Evolutionary conservation across 73 alveolate genomes (phyloP), one percentile per base, ranked within the genome.

Genomic region (Symbiodinium natans): DNA sequence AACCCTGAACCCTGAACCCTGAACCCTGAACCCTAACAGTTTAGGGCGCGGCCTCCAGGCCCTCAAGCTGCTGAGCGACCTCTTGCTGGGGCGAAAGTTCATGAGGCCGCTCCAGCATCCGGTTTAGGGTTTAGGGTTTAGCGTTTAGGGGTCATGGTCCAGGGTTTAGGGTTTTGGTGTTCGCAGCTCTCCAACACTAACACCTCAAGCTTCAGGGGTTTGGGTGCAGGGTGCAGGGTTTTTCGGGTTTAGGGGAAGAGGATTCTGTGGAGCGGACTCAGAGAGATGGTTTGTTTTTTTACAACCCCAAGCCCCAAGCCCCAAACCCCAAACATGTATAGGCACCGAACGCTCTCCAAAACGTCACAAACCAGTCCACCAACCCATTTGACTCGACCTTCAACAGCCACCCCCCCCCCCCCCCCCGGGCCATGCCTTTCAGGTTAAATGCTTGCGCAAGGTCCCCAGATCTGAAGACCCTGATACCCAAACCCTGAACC

Each of bases 1-100:
- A 43, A 43, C 75, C 75, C 74, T 56, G 19, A 56, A 25, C 75
- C 75, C 59, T 46, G n/a, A 46, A 46, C 13, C 80, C 80, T 29
- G 27, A 63, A 63, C 80, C 80, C 80, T 27, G 1, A 63, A 63
- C 80, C 19, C 21, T 63, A 2, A 2, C 13, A 13, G n/a, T 6
- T 46, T 46, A 9, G 59, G 6, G 59, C 59, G 59, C 59, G 13
- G 59, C n/a, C 29, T 7, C 59, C 39, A 87, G 94, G 94, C 94
- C 43, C 23, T 87, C 36, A 87, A 87, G 85, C 94, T 87, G 31
- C 59, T 87, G n/a, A 87, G 94, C 41, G 94, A 87, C 84, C 80
- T 87, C 40, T 63, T 87, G 71, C 84, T 87, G 59, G 94, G 83
- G 19, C 39, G 94, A 23, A 87, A 87, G 94, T 87, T 87, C 84